Evolutionary conservation across 164 flowering plant genomes (phyloP).

Genomic region (Chloranthus sessilifolius): DNA sequence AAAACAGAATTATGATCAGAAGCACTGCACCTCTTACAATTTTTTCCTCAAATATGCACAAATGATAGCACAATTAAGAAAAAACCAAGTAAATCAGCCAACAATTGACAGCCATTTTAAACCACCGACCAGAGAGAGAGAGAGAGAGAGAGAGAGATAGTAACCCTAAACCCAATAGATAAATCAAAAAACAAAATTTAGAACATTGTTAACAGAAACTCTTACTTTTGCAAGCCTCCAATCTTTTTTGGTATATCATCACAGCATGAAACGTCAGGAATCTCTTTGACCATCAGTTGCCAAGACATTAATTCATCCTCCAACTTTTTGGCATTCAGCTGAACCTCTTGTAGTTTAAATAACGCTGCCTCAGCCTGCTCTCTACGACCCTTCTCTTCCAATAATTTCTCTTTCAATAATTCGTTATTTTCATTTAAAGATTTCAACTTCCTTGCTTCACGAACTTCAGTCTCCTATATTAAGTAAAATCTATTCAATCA

Average conservation of each 20-base stretch:
- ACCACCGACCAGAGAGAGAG: too few species aligned
- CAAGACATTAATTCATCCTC: slow-evolving; percentile 81
- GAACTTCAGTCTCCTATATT: slow-evolving; percentile 78
- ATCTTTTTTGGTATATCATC: slow-evolving; percentile 63
- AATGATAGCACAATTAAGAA: too few species aligned
- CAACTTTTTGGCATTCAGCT: slow-evolving; percentile 42
- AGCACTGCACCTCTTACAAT: too few species aligned
- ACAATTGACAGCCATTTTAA: too few species aligned
- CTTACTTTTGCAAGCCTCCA: slow-evolving; percentile 69
- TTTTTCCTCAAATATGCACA: too few species aligned
- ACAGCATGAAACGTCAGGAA: slow-evolving; percentile 66
- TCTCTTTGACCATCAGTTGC: slow-evolving; percentile 50
- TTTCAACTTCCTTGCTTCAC: slow-evolving; percentile 81
- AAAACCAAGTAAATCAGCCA: too few species aligned
- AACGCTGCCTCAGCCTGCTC: slow-evolving; percentile 79
- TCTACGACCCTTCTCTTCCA: slow-evolving; percentile 65
- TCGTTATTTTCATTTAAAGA: slow-evolving; percentile 55
- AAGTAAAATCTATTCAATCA: slow-evolving; percentile 1
- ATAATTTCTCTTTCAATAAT: slow-evolving; percentile 67
- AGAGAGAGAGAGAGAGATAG: too few species aligned
- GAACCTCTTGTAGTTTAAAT: slow-evolving; percentile 48
- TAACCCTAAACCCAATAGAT: too few species aligned
- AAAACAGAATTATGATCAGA: too few species aligned
- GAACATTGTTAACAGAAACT: not conserved
- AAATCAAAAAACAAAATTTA: not conserved